Base-by-base conservation (phyloP, 1,139 yeast genomes). In the Taphrina populina region DNA sequence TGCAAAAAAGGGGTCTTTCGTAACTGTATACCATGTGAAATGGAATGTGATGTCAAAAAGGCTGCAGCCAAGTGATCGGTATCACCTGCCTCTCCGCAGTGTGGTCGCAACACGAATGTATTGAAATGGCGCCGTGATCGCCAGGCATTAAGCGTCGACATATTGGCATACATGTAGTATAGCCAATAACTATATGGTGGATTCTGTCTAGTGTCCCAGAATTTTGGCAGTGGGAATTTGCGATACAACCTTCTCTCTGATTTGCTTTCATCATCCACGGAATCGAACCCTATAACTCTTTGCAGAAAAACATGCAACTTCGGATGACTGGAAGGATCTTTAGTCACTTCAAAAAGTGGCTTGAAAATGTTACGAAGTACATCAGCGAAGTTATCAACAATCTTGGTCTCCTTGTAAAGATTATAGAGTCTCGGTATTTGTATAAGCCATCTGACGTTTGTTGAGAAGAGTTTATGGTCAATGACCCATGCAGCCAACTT, bases 81-180 rank as follows among this genome's bases (percentile, higher is more conserved):
- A 66, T 94, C 97, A 56, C 99, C 99, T 4, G 98, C 99, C 71
- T 94, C 99, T 62, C 99, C 99, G 65, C 96, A 87, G 69, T 94
- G 99, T 1, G 99, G 99, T 65, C 98, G 80, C 64, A 94, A 74
- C 17, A 88, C 95, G 70, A 94, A 83, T 0, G 97, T 90, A 67
- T 87, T 90, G 71, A 79, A 85, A 0, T 86, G 84, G 56, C 88
- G 76, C 60, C 73, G 76, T 39, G 76, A 72, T 70, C 99, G 80
- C 79, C 92, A 83, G 62, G 83, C 81, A 68, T 94, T 94, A 69
- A 94, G 77, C 3, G 95, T 79, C 1, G 95, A 81, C 71, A 92
- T 71, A 69, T 90, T 90, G 39, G 96, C 84, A 68, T 80, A 92
- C 61, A 92, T 69, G 70, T 90, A 90, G 73, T 92, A 94, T 62